These are phyloP conservation scores for Wickerhamomyces ciferrii DNA, from an alignment of 805 yeast genomes.

Conservation along the genomic window DNA sequence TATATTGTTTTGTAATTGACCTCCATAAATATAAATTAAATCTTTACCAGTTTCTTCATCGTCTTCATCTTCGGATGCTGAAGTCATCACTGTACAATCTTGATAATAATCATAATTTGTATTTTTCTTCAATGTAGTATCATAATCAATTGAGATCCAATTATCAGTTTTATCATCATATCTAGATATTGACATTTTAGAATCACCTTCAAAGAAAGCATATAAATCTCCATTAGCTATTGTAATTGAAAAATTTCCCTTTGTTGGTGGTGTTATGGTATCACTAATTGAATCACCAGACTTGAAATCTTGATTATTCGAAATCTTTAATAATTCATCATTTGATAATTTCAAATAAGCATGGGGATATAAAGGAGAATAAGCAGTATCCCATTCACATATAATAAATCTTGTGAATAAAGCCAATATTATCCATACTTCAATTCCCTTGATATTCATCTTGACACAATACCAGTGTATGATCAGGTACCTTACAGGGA, in stretches of 20 bases:
- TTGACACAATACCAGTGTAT: too few species aligned
- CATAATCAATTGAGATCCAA: slow-evolving; percentile 12
- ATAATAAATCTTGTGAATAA: neutral
- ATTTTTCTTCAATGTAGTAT: slow-evolving; percentile 8
- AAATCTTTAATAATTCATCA: slow-evolving; percentile 14
- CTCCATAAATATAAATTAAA: slow-evolving; percentile 52
- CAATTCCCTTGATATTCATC: neutral
- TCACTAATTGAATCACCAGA: slow-evolving; percentile 2
- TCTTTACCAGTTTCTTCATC: slow-evolving; percentile 23
- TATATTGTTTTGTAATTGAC: slow-evolving; percentile 25
- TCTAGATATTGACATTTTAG: slow-evolving; percentile 6
- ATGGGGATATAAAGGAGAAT: slow-evolving; percentile 10
- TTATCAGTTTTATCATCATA: slow-evolving; percentile 3
- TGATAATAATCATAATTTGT: slow-evolving; percentile 6
- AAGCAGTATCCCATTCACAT: slow-evolving; percentile 11
- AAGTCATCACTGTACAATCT: slow-evolving; percentile 37
- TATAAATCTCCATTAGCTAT: slow-evolving; percentile 16
- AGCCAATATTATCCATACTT: neutral
- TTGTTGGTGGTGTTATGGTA: slow-evolving; percentile 12
- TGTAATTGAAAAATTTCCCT: slow-evolving; percentile 16
- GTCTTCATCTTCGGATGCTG: slow-evolving; percentile 8
- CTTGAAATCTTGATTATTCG: slow-evolving; percentile 2
- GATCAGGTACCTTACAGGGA: neutral
- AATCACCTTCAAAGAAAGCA: slow-evolving; percentile 12
- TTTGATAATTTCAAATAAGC: slow-evolving; percentile 16